Evolutionary conservation across 2,329 filamentous ascomycete species (phyloP).

Genomic region (Monascus ruber): DNA sequence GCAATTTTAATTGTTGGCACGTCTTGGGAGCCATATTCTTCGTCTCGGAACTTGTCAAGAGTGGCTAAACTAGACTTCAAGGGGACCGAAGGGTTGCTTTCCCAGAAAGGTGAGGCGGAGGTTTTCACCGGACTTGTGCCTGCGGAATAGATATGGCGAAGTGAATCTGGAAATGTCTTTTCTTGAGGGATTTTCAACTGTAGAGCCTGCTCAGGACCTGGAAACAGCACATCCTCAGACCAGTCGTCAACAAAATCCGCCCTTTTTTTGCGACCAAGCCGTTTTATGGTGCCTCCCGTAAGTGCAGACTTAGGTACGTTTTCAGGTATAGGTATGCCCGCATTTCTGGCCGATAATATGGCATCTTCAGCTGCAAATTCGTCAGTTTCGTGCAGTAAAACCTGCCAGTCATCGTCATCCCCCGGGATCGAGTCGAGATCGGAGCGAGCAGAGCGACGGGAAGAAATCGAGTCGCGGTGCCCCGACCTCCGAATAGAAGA

Average conservation of each 20-base stretch:
- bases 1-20: slow-evolving; percentile 57
- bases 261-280: slow-evolving; percentile 65
- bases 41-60: slow-evolving; percentile 54
- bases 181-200: slow-evolving; percentile 54
- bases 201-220: slow-evolving; percentile 44
- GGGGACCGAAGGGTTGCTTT: slow-evolving; percentile 34
- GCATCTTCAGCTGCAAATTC: slow-evolving; percentile 74
- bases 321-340: slow-evolving; percentile 80
- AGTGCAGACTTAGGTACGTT: slow-evolving; percentile 83
- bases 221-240: slow-evolving; percentile 66
- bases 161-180: slow-evolving; percentile 53
- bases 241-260: slow-evolving; percentile 69
- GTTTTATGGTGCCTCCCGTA: slow-evolving; percentile 84
- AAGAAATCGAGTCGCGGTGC: slow-evolving; percentile 68
- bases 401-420: slow-evolving; percentile 78
- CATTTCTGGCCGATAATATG: slow-evolving; percentile 74
- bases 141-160: slow-evolving; percentile 53
- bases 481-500: slow-evolving; percentile 31
- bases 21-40: slow-evolving; percentile 51
- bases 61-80: slow-evolving; percentile 44
- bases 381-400: slow-evolving; percentile 74
- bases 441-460: slow-evolving; percentile 68
- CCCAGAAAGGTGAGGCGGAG: slow-evolving; percentile 16
- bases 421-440: slow-evolving; percentile 61
- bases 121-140: slow-evolving; percentile 28